These are phyloP conservation scores for Rhododendron williamsianum DNA, from an alignment of 148 eudicot genomes.

Conservation along the genomic window DNA sequence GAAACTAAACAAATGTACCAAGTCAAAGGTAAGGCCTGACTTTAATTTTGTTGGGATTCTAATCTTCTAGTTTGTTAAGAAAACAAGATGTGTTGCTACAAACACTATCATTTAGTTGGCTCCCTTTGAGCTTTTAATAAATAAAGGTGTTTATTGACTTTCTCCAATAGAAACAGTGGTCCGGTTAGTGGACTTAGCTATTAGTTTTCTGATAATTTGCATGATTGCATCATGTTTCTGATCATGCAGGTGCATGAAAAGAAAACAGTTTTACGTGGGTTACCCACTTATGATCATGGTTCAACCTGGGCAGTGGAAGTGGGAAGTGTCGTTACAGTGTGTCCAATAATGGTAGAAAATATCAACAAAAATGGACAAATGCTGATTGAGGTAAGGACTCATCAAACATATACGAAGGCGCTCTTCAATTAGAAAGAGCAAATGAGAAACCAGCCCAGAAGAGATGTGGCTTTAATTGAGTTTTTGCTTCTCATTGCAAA, in stretches of 20 bases:
- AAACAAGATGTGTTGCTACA: neutral
- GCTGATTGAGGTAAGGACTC: slow-evolving; percentile 56
- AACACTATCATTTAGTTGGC: neutral
- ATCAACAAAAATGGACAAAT: slow-evolving; percentile 65
- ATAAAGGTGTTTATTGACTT: neutral
- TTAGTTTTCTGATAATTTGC: slow-evolving; percentile 6
- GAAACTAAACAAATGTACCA: slow-evolving; percentile 52
- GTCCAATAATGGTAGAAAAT: slow-evolving; percentile 76
- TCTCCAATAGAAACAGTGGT: neutral
- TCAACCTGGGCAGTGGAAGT: slow-evolving; percentile 98
- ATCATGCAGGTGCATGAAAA: slow-evolving; percentile 48
- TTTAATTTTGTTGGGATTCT: neutral
- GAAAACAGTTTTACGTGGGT: slow-evolving; percentile 42
- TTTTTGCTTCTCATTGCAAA: neutral
- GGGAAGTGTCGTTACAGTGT: slow-evolving; percentile 61
- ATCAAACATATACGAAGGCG: neutral
- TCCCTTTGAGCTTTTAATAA: neutral
- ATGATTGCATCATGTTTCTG: slow-evolving; percentile 1
- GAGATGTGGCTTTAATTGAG: neutral
- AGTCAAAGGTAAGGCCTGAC: slow-evolving; percentile 46
- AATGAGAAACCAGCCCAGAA: neutral
- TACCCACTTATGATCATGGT: slow-evolving; percentile 58
- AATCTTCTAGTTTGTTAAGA: neutral
- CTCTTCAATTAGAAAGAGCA: neutral
- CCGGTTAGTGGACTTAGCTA: neutral